A percentile compares a stretch with the other conserved stretches of the same genome.
phyloP scores from a whole-genome alignment of 352 stramenopile genomes.

The Globisporangium emineosum region DNA sequence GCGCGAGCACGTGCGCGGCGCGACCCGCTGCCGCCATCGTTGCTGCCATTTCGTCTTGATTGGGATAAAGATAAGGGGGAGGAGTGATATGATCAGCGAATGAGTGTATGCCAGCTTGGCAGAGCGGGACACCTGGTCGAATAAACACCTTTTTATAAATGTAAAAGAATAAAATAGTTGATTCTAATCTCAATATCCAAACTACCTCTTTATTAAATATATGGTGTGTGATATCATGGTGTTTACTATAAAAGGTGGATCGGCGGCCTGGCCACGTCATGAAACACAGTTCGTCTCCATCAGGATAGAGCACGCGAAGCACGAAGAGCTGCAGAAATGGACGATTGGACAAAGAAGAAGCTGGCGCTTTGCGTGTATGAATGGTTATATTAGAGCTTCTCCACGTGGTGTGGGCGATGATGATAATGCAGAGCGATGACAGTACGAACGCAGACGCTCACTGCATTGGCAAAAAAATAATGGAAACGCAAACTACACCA shows the following conservation, averaged over 20 bases:
- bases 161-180: no score
- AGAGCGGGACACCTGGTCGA: no score
- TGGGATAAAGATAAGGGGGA: slow-evolving; percentile 1
- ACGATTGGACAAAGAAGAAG: not conserved
- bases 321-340: not conserved
- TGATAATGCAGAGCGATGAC: slow-evolving; percentile 1
- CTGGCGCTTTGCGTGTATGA: not conserved
- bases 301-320: not conserved
- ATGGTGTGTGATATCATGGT: no score
- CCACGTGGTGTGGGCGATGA: not conserved
- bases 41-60: not conserved
- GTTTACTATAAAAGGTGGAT: not conserved
- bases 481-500: not conserved
- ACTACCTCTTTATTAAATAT: not conserved
- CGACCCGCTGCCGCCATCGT: not conserved
- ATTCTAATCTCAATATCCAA: not conserved
- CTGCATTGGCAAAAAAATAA: not conserved
- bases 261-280: not conserved
- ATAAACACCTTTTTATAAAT: not conserved
- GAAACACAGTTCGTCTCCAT: not conserved
- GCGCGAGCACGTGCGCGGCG: slow-evolving; percentile 11
- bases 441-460: not conserved
- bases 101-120: slow-evolving; percentile 4
- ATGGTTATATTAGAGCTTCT: not conserved
- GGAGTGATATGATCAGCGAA: slow-evolving; percentile 6